Evolutionary conservation across 768 basidiomycete species (phyloP), one percentile per base, ranked within the genome.

Genomic region (Pleurotus platypus): DNA sequence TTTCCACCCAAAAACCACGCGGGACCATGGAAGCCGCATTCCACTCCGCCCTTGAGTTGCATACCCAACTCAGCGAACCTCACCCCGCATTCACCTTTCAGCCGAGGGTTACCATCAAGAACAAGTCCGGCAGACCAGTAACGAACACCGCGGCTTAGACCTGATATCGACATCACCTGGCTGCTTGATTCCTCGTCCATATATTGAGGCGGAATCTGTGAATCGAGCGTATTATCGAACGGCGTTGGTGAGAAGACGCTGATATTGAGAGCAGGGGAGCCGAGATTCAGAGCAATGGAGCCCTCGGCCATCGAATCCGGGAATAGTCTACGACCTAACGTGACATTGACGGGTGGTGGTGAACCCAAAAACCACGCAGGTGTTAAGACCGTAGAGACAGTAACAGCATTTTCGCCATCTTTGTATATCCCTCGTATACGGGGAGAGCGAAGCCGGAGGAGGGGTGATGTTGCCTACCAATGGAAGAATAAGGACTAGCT

Each of bases 21-120:
- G 37, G 74, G 59, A 18, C 84, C 83, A 13, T 63, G 57, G 20
- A 85, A 61, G 12, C 83, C 78, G 16, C 73, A 69, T 63, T 85
- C 79, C 38, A 85, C 48, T 6, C 72, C 75, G 16, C 78, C 66
- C 57, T 80, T 83, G 49, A 84, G 61, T 51, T 79, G 75, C 46
- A 82, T 65, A 3, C 83, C 78, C 24, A 89, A 75, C 63, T 88
- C 84, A 8, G 76, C 63, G 35, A 89, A 73, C 11, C 72, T 73
- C 20, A 88, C 55, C 6, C 78, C 79, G 63, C 78, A 75, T 62
- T 85, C 80, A 16, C 73, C 79, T 18, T 77, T 70, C 40, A 88
- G 59, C 58, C 73, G 75, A 39, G 78, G 58, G 27, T 77, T 62
- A 9, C 75, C 76, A 20, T 75, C 72, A 49, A 90, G 76, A 15